Conservation (phyloP, 768 basidiomycete species). For the Clathrus columnatus region DNA sequence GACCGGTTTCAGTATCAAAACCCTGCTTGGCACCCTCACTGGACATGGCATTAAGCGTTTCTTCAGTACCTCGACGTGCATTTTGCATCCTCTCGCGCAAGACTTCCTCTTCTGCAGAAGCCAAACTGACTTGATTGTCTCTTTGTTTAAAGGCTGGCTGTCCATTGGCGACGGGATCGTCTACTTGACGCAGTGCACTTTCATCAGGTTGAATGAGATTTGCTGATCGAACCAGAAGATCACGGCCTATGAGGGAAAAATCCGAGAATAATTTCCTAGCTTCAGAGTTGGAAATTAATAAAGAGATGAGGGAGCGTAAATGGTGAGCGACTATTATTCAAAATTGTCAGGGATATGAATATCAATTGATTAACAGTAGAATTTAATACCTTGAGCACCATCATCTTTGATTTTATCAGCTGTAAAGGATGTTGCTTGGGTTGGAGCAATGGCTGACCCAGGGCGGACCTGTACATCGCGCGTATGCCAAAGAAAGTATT, state of each 20-base stretch:
- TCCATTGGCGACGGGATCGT: constrained; percentile 60
- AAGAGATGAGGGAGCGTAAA: constrained; percentile 77
- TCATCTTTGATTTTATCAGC: constrained; percentile 50
- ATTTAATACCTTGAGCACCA: constrained; percentile 46
- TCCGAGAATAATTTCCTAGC: constrained; percentile 83
- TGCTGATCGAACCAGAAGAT: constrained; percentile 72
- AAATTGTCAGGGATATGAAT: background rate
- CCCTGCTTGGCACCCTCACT: too few species aligned
- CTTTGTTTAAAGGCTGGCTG: constrained; percentile 20
- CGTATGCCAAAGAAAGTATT: constrained; percentile 84
- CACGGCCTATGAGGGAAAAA: constrained; percentile 69
- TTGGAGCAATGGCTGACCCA: constrained; percentile 31
- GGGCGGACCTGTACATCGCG: constrained; percentile 39
- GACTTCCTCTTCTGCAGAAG: background rate
- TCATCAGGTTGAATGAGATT: constrained; percentile 56
- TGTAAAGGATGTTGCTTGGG: constrained; percentile 38
- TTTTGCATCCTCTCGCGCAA: background rate
- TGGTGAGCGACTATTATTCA: constrained; percentile 62
- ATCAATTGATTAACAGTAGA: background rate
- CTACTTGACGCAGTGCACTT: constrained; percentile 52
- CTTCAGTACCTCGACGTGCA: background rate
- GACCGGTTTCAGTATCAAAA: background rate
- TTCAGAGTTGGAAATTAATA: constrained; percentile 89
- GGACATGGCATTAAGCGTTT: background rate
- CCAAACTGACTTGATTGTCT: background rate